These are phyloP conservation scores for Acanthamoeba sp. DNA, from an alignment of 208 protist genomes.

Conservation along the genomic window DNA sequence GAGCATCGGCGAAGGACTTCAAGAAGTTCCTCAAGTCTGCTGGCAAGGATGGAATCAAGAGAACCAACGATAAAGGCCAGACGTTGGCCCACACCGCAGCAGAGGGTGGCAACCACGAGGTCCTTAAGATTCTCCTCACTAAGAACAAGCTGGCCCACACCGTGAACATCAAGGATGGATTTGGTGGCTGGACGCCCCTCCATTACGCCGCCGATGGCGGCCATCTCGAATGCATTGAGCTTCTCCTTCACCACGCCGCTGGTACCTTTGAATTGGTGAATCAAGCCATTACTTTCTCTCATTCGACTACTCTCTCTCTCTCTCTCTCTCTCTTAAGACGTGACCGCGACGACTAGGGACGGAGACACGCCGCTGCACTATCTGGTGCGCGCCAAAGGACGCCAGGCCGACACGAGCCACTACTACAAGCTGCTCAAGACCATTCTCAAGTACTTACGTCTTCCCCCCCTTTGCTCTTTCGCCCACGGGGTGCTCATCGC, in stretches of 20 bases:
- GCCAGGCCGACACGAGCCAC: background rate
- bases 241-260: background rate
- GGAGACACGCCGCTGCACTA: conserved; percentile 47
- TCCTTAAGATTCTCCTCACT: background rate
- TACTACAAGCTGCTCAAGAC: conserved; percentile 38
- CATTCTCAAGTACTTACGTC: background rate
- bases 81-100: conserved; percentile 1
- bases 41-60: conserved; percentile 7
- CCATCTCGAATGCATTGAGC: background rate
- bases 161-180: background rate
- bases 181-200: conserved; percentile 47
- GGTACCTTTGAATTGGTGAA: background rate
- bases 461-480: background rate
- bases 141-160: conserved; percentile 7
- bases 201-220: conserved; percentile 21
- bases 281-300: background rate
- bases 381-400: background rate
- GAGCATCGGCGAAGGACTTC: conserved; percentile 6
- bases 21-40: background rate
- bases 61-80: conserved; percentile 20
- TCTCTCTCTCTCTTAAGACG: background rate
- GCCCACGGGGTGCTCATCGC: background rate
- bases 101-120: conserved; percentile 27
- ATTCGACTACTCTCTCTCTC: background rate
- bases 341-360: background rate